Conservation (phyloP, 257 asterid genomes). For the Scutellaria minor region DNA sequence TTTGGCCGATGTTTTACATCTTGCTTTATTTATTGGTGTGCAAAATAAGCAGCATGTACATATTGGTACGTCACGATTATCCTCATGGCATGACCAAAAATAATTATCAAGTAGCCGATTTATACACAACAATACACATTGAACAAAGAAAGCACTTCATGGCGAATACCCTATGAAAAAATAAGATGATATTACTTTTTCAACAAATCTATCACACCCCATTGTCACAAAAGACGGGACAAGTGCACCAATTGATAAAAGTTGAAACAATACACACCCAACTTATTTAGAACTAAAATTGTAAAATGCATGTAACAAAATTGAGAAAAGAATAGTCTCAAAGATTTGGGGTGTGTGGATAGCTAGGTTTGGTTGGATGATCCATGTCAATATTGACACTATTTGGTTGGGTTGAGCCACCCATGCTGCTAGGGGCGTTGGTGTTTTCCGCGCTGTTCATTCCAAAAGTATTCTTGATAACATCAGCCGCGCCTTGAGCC, state of each 20-base stretch:
- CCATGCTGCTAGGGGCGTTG: slow-evolving; percentile 13
- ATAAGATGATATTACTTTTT: neutral
- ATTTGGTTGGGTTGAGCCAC: slow-evolving; percentile 18
- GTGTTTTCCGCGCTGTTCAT: neutral
- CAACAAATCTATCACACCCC: slow-evolving; percentile 1
- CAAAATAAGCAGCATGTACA: too few species aligned
- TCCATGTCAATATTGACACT: neutral
- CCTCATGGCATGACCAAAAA: too few species aligned
- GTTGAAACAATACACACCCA: neutral
- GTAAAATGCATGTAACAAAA: neutral
- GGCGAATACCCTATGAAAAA: too few species aligned
- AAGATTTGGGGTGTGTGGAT: slow-evolving; percentile 31
- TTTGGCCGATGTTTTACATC: too few species aligned
- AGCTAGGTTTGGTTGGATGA: slow-evolving; percentile 39
- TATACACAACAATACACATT: too few species aligned
- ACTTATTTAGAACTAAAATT: slow-evolving; percentile 5
- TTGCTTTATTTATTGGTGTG: too few species aligned
- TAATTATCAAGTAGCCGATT: too few species aligned
- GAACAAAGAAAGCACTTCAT: neutral
- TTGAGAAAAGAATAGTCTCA: neutral
- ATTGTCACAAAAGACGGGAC: neutral
- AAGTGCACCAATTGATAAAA: neutral
- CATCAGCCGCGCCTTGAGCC: slow-evolving; percentile 69
- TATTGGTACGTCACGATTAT: too few species aligned
- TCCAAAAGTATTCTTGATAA: slow-evolving; percentile 51